Base-by-base conservation (phyloP, 495 filamentous ascomycete genomes). In the Massariosphaeria phaeospora region DNA sequence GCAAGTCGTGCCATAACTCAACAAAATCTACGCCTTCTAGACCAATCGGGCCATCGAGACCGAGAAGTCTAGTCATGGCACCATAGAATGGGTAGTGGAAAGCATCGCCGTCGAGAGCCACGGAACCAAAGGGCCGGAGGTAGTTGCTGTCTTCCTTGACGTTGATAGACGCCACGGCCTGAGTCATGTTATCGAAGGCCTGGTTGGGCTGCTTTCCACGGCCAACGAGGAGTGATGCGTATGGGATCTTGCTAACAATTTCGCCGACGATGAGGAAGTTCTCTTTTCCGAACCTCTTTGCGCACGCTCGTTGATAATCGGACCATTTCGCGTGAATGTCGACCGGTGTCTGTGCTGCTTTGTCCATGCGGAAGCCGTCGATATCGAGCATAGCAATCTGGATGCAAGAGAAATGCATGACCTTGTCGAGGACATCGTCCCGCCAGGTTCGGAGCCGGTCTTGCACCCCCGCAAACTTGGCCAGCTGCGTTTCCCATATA, bases 51-150 rank as follows among this genome's bases (percentile, higher is more conserved):
- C 84, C 84, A 65, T 82, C 77, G 54, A 88, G 67, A 0, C 84
- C 83, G 27, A 85, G 67, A 43, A 86, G 85, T 7, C 84, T 74
- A 11, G 81, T 83, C 48, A 88, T 69, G 13, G 74, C 77, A 23
- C 84, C 79, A 58, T 88, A 88, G n/a, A 83, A 72, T 3, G 84
- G 80, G 61, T 88, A 88, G 63, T 85, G 82, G 52, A 87, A 88
- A 20, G 84, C 84, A 26, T 76, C 79, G 15, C 69, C 80, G 62
- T 88, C 84, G 12, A 86, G 74, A 0, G 80, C 84, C 44, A 72
- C 74, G 25, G 82, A 69, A 11, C 75, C 77, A 31, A 68, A 34
- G 12, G 78, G 75, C 11, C 84, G 83, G 47, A 87, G 60, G 61
- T 82, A 85, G 40, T 72, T 76, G 73, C 59, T 6, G 74, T 73